Evolutionary conservation across 805 yeast species (phyloP).

Genomic region (Ogataea ramenticola): DNA sequence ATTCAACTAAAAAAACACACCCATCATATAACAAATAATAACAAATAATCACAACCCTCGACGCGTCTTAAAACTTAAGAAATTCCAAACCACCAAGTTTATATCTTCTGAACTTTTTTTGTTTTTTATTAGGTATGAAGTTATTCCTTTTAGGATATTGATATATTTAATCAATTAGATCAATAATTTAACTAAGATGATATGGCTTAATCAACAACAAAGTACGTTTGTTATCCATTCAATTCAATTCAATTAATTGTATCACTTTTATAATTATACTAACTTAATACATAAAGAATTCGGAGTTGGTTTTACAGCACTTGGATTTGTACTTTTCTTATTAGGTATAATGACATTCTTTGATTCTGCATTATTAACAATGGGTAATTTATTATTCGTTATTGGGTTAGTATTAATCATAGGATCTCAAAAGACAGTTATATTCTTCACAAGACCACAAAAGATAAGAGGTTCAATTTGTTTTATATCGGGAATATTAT

Average conservation of each 20-base stretch:
- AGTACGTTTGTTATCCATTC: background rate
- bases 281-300: conserved; percentile 46
- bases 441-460: conserved; percentile 79
- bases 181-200: too few relatives aligned
- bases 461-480: conserved; percentile 84
- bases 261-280: background rate
- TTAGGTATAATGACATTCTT: conserved; percentile 82
- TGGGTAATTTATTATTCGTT: conserved; percentile 77
- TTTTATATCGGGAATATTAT: conserved; percentile 64
- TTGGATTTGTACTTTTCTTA: conserved; percentile 69
- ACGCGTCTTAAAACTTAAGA: too few relatives aligned
- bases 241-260: too few relatives aligned
- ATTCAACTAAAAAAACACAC: too few relatives aligned
- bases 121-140: too few relatives aligned
- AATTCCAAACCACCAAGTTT: too few relatives aligned
- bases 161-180: too few relatives aligned
- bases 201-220: background rate
- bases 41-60: too few relatives aligned
- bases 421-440: conserved; percentile 76
- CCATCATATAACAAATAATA: too few relatives aligned
- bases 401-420: conserved; percentile 82
- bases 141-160: too few relatives aligned
- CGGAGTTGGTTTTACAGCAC: conserved; percentile 90
- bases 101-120: too few relatives aligned
- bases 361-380: conserved; percentile 80